These are phyloP conservation scores for Chlamydomonas urium DNA, from an alignment of 139 green algal species.

Conservation along the genomic window DNA sequence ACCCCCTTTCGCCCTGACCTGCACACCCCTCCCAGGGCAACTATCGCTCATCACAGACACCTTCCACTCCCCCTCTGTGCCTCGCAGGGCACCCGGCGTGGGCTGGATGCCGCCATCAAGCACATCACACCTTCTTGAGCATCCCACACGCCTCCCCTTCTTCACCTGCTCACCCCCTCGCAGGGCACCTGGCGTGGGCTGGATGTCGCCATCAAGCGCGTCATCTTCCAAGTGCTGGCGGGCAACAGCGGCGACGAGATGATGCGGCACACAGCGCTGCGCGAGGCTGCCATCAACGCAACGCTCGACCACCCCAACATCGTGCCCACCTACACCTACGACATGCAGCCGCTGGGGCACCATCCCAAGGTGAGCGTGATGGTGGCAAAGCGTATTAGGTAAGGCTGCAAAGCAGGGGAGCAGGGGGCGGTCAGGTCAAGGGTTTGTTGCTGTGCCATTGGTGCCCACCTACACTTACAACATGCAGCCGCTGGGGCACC, in stretches of 20 bases:
- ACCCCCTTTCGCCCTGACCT: too few relatives aligned
- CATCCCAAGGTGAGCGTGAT: too few relatives aligned
- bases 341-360: conserved; percentile 21
- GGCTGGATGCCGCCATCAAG: conserved; percentile 17
- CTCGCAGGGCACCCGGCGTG: conserved; percentile 16
- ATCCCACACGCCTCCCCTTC: too few relatives aligned
- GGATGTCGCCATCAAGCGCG: conserved; percentile 15
- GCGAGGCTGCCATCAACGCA: conserved; percentile 27
- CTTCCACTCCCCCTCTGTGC: too few relatives aligned
- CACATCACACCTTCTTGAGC: too few relatives aligned
- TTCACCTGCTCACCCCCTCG: too few relatives aligned
- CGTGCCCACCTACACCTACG: conserved; percentile 27
- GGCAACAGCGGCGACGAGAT: background rate
- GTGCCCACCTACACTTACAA: conserved; percentile 28
- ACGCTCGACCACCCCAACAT: conserved; percentile 32
- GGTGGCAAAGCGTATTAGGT: too few relatives aligned
- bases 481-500: conserved; percentile 20
- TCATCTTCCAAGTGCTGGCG: conserved; percentile 20
- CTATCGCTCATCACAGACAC: too few relatives aligned
- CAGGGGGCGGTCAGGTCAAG: too few relatives aligned
- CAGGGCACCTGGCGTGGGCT: conserved; percentile 19
- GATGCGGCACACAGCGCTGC: conserved; percentile 3
- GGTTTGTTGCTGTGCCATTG: too few relatives aligned
- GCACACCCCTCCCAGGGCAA: too few relatives aligned
- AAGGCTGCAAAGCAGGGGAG: too few relatives aligned